Evolutionary conservation across 495 filamentous ascomycete species (phyloP).

Genomic region (Oleoguttula mirabilis): DNA sequence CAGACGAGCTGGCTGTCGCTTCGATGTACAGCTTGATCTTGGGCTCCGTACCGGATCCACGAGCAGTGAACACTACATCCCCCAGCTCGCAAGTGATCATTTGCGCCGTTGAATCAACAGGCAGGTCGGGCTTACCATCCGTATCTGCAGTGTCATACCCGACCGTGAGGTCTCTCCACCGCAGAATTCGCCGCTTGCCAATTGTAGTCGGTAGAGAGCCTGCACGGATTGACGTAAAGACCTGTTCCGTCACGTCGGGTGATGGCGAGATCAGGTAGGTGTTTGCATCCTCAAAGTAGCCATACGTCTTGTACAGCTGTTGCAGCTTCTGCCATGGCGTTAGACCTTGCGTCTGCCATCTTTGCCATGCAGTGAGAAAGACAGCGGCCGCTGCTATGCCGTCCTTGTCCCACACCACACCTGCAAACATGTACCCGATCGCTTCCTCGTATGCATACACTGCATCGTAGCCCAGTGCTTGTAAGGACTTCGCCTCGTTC

Average conservation of each 20-base stretch:
- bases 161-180: slow-evolving; percentile 58
- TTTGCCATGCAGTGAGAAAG: slow-evolving; percentile 46
- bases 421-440: slow-evolving; percentile 62
- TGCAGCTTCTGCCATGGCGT: slow-evolving; percentile 50
- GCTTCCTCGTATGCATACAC: slow-evolving; percentile 62
- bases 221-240: slow-evolving; percentile 45
- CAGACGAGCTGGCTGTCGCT: slow-evolving; percentile 19
- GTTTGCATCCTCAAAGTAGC: slow-evolving; percentile 55
- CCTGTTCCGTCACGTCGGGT: slow-evolving; percentile 36
- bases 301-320: slow-evolving; percentile 47
- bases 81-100: slow-evolving; percentile 66
- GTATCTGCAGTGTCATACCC: slow-evolving; percentile 49
- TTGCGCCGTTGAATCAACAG: slow-evolving; percentile 46
- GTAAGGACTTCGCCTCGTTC: slow-evolving; percentile 27
- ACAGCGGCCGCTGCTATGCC: slow-evolving; percentile 54
- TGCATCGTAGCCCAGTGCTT: slow-evolving; percentile 34
- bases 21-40: slow-evolving; percentile 37
- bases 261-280: slow-evolving; percentile 55
- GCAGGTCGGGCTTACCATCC: slow-evolving; percentile 45
- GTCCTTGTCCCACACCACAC: slow-evolving; percentile 58
- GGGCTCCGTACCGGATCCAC: slow-evolving; percentile 61
- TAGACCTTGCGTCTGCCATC: slow-evolving; percentile 42
- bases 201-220: slow-evolving; percentile 21
- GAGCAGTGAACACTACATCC: slow-evolving; percentile 51
- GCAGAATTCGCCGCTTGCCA: slow-evolving; percentile 32